Base-by-base conservation (phyloP, 768 basidiomycete genomes). In the Austroboletus festivus region DNA sequence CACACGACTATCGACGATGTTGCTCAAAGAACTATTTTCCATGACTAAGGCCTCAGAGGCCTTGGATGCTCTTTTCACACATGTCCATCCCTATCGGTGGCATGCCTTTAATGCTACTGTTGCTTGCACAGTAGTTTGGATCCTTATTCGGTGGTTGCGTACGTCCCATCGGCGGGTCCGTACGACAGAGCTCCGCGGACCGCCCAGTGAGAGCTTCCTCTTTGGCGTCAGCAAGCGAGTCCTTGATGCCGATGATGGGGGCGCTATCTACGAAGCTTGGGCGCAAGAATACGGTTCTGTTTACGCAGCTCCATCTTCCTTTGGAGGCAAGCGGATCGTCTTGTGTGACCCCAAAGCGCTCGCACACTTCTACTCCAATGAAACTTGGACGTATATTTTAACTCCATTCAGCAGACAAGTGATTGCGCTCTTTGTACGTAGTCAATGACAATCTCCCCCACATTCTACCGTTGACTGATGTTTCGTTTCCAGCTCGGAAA, bases 311-410 rank as follows among this genome's bases (percentile, higher is more conserved):
- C 57, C 55, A 11, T 43, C 44, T 16, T 23, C 45, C 7, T 20
- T 58, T 3, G 50, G 57, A 1, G 21, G 33, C 6, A 24, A 26
- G 10, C 31, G 21, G 33, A 28, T 58, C 20, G 28, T 58, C 12
- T 20, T 59, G 10, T 65, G 68, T 37, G 78, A 78, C 50, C 72
- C 72, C 3, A 78, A 74, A 38, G 46, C 51, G 5, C 44, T 52
- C 16, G 46, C 51, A 6, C 51, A 52, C 20, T 41, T 41, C 5
- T 39, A 44, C 13, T 33, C 24, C 5, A 44, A 44, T 10, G 46
- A 48, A 16, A 38, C 42, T 1, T 40, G 58, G 5, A 68, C 64
- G 0, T 81, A 82, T 53, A 60, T 73, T 1, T 72, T 72, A 39
- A 71, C 70, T 0, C 63, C 59, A 15, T 33, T 33, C 31, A 13